Conservation (phyloP, 2,329 filamentous ascomycete genomes). For the Aspergillus ibericus region DNA sequence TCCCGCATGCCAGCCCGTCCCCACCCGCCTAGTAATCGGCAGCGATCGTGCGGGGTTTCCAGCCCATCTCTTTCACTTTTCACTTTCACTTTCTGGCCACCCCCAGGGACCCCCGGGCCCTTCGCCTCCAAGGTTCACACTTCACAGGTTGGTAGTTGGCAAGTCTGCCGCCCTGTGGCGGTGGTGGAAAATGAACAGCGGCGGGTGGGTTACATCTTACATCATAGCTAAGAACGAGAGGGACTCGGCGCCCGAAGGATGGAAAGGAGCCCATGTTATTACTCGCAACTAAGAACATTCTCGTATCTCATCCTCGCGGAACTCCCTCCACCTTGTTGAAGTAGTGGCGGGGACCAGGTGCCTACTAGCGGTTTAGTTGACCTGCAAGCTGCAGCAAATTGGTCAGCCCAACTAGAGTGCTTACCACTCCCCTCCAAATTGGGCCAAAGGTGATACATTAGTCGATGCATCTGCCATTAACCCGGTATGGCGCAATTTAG, state of each 20-base stretch:
- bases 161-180: not conserved
- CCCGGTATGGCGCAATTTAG: not conserved
- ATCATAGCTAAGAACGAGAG: not conserved
- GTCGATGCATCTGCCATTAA: not conserved
- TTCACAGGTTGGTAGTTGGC: too few relatives aligned
- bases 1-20: not conserved
- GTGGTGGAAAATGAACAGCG: not conserved
- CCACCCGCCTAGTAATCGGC: not conserved
- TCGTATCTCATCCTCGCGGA: not conserved
- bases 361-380: not conserved
- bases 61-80: not conserved
- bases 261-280: not conserved
- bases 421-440: not conserved
- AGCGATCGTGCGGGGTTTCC: conserved; percentile 1
- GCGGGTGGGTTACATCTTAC: not conserved
- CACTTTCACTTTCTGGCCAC: not conserved
- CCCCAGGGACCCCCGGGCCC: not conserved
- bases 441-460: too few relatives aligned
- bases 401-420: not conserved
- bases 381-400: not conserved
- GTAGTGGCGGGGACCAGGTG: not conserved
- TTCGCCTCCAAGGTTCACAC: too few relatives aligned
- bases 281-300: not conserved
- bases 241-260: not conserved
- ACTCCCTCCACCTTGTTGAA: not conserved